Evolutionary conservation across 495 filamentous ascomycete species (phyloP).

Genomic region (Hypoxylon fuscum): DNA sequence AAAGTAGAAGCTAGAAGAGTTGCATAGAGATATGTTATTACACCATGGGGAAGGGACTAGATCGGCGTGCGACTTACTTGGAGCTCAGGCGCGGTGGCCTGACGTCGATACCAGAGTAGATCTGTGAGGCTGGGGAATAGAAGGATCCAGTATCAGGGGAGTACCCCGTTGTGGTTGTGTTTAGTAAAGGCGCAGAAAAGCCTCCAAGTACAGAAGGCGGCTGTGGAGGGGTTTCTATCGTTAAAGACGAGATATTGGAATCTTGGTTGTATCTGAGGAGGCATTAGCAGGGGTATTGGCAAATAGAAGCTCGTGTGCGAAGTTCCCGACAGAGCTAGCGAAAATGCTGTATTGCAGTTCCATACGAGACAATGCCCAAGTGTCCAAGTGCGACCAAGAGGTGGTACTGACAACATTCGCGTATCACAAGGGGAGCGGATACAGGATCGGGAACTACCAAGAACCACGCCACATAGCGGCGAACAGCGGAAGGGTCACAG

Average conservation of each 20-base stretch:
- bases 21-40: slow-evolving; percentile 21
- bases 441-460: slow-evolving; percentile 53
- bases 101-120: slow-evolving; percentile 57
- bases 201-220: slow-evolving; percentile 55
- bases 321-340: slow-evolving; percentile 43
- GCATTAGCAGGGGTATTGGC: slow-evolving; percentile 48
- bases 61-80: slow-evolving; percentile 55
- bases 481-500: slow-evolving; percentile 37
- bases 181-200: slow-evolving; percentile 54
- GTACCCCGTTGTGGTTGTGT: slow-evolving; percentile 48
- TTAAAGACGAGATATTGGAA: slow-evolving; percentile 54
- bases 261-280: slow-evolving; percentile 56
- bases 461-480: slow-evolving; percentile 47
- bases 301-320: slow-evolving; percentile 42
- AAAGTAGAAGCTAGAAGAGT: slow-evolving; percentile 30
- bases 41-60: slow-evolving; percentile 9
- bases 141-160: slow-evolving; percentile 55
- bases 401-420: slow-evolving; percentile 56
- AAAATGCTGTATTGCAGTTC: slow-evolving; percentile 47
- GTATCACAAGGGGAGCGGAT: slow-evolving; percentile 53
- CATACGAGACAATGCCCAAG: slow-evolving; percentile 43
- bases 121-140: slow-evolving; percentile 53
- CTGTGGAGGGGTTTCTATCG: slow-evolving; percentile 57
- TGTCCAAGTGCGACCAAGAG: slow-evolving; percentile 52
- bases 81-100: slow-evolving; percentile 58